Base-by-base conservation (phyloP, 495 filamentous ascomycete species). In the Penicillium bialowiezense region DNA sequence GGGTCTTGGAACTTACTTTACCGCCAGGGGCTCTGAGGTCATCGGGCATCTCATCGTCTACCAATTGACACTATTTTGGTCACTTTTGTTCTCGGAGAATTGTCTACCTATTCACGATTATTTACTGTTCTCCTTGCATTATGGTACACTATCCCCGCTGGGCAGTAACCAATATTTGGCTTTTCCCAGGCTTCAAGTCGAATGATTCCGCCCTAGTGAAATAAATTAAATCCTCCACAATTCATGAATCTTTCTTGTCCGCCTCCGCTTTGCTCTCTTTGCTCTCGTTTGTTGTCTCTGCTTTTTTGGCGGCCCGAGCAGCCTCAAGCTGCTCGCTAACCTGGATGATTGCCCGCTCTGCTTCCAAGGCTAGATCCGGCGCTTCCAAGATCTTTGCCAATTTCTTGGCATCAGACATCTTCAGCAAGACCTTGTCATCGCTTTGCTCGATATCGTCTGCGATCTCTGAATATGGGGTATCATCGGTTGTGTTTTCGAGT, bases 261-360 rank as follows among this genome's bases (percentile, higher is more conserved):
- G n/a, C n/a, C n/a, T n/a, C n/a, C n/a, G n/a, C n/a, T n/a, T n/a
- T n/a, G n/a, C n/a, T n/a, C 3, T 64, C 33, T 5, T 48, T 3
- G 23, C 4, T 26, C 23, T 26, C 23, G 8, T 26, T 8, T 26
- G 23, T 26, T 26, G 23, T 44, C 13, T 58, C 39, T 20, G 65
- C 59, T 45, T 74, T 59, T 21, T 72, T 61, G 17, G 53, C 35
- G 20, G 64, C 47, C 40, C 67, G 62, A 35, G 74, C 73, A 32
- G 82, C 73, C 44, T 75, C 59, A 44, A 92, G 68, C 31, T 81
- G 77, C 48, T 77, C 79, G 59, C 90, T 81, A 1, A 97, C 88
- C 72, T 97, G 92, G 73, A 86, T 81, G 31, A 93, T 86, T 3
- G 92, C 92, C 21, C 92, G 75, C 58, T 97, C 90, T 2, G 95